These are phyloP conservation scores for Crithidia mellificae DNA, from an alignment of 208 protist species.

Conservation along the genomic window DNA sequence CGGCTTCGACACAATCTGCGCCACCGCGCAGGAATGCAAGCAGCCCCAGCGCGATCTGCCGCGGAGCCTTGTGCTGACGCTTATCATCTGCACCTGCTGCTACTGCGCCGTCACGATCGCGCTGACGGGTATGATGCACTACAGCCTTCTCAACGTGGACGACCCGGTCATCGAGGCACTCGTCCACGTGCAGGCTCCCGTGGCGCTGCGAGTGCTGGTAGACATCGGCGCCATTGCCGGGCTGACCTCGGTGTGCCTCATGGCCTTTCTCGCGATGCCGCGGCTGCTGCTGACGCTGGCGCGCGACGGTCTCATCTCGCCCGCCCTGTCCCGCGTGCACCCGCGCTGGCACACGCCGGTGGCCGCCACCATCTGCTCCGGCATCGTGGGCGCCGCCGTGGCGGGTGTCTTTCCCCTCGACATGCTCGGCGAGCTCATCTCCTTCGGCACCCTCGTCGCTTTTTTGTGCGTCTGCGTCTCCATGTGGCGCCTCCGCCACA, in stretches of 20 bases:
- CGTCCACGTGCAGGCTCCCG: constrained; percentile 15
- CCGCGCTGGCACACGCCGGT: constrained; percentile 26
- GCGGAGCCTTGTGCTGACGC: constrained; percentile 21
- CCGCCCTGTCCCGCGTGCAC: constrained; percentile 16
- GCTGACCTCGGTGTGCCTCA: constrained; percentile 17
- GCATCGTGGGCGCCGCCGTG: constrained; percentile 23
- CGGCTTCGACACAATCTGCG: constrained; percentile 33
- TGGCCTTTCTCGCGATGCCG: constrained; percentile 25
- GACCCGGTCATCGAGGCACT: constrained; percentile 19
- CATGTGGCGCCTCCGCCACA: constrained; percentile 29
- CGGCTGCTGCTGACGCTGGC: constrained; percentile 24
- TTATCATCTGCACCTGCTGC: constrained; percentile 16
- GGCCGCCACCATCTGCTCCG: constrained; percentile 21
- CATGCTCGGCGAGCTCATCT: constrained; percentile 27
- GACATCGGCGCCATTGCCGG: constrained; percentile 21
- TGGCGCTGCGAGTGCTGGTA: constrained; percentile 19
- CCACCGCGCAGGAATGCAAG: constrained; percentile 27
- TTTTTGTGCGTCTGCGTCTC: constrained; percentile 20
- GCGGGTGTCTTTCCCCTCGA: constrained; percentile 22
- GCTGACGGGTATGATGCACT: constrained; percentile 24
- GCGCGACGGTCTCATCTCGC: constrained; percentile 16
- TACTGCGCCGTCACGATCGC: constrained; percentile 26
- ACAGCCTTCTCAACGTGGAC: constrained; percentile 20
- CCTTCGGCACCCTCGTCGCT: constrained; percentile 25
- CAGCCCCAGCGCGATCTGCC: constrained; percentile 25